phyloP scores from a whole-genome alignment of 2,329 filamentous ascomycete genomes.

The Penicillium verrucosum region DNA sequence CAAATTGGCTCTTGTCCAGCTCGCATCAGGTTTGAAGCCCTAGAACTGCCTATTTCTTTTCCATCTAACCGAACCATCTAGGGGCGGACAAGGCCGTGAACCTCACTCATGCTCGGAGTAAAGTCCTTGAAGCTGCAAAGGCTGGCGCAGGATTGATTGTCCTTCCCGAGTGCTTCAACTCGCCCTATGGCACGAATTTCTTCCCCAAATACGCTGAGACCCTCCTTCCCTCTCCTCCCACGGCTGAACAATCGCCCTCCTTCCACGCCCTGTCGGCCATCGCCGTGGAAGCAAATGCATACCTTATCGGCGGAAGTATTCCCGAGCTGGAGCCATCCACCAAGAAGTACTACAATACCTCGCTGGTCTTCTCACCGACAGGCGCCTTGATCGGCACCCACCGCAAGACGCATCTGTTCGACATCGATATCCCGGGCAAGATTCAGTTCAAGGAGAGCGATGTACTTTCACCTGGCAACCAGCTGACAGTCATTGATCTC shows the following conservation, averaged over 20 bases:
- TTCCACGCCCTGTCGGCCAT: constrained; percentile 80
- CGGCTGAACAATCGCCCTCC: constrained; percentile 68
- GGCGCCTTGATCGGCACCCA: constrained; percentile 83
- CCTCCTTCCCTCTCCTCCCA: constrained; percentile 73
- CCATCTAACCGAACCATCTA: constrained; percentile 29
- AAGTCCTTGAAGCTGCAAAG: constrained; percentile 76
- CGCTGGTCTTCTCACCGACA: constrained; percentile 72
- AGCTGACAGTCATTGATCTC: constrained; percentile 79
- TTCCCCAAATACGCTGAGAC: constrained; percentile 91
- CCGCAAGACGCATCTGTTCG: constrained; percentile 93
- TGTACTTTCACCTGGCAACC: constrained; percentile 79
- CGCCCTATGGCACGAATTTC: constrained; percentile 86
- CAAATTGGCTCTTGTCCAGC: constrained; percentile 77
- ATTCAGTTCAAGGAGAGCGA: constrained; percentile 90
- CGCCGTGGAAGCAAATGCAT: constrained; percentile 73
- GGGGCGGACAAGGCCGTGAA: constrained; percentile 80
- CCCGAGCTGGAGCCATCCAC: constrained; percentile 69
- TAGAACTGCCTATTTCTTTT: not conserved
- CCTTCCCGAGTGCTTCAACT: constrained; percentile 98
- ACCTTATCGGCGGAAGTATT: constrained; percentile 87
- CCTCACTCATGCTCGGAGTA: constrained; percentile 72
- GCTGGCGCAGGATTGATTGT: constrained; percentile 82
- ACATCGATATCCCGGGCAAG: constrained; percentile 94
- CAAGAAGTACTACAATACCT: constrained; percentile 86
- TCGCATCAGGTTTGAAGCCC: constrained; percentile 60